Base-by-base conservation (phyloP, 768 basidiomycete species). In the Rhodotorula kratochvilovae region DNA sequence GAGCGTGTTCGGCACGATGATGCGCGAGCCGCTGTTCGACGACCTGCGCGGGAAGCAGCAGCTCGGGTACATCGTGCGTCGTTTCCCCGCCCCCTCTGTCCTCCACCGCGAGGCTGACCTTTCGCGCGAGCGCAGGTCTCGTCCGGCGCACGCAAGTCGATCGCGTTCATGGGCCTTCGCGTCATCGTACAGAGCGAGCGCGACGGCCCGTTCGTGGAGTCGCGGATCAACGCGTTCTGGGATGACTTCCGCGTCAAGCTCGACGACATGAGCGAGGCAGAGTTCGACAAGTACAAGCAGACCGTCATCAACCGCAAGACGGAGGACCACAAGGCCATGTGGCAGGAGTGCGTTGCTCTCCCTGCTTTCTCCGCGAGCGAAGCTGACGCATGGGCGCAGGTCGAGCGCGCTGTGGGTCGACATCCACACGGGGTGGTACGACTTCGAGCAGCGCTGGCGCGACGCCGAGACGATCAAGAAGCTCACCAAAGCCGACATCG, bases 21-120 rank as follows among this genome's bases (percentile, higher is more conserved):
- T 94, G 48, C 83, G 85, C n/a, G 96, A 99, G 76, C 95, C 94
- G 2, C 86, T 90, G 17, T 99, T 98, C 81, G 88, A 95, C 78
- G 83, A 88, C 33, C 85, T 99, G 42, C 88, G 96, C 39, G 97
- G 94, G 7, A 88, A 91, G 79, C 92, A 98, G 78, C 96, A 99
- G 80, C 84, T 99, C 2, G 96, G 96, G 11, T 99, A 99, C 79
- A 84, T 96, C 54, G 94, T 96, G 46, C 85, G 84, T 59, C 19
- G 16, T 17, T 33, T 7, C 13, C 33, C 4, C 23, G 13, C 56
- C 2, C 42, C 4, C 31, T 43, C 39, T 23, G 19, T 39, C 23
- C 19, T 15, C 29, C 3, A 5, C 12, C 29, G 1, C 29, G 5
- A 5, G 0, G 13, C 35, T 58, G 29, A 58, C 33, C 10, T 0